Evolutionary conservation across 2,329 filamentous ascomycete genomes (phyloP), one percentile per base, ranked within the genome.

Genomic region (Dothideomycetidae sp.): DNA sequence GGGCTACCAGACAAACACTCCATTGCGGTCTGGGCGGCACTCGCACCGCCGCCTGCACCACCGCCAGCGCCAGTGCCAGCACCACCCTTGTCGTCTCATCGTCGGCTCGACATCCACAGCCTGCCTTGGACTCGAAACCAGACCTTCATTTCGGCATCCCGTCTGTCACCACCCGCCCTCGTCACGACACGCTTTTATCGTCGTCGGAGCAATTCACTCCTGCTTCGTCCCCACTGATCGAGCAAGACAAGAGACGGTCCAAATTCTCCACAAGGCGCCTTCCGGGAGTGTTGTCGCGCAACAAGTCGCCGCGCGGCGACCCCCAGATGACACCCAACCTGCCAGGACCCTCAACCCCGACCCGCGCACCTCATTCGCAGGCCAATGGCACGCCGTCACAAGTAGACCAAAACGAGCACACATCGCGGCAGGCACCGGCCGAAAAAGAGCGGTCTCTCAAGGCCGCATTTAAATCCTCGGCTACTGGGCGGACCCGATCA

Each of bases 401-500:
- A 31, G 12, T 23, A 31, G 23, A 31, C 29, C 18, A 29, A 10
- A 37, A 42, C 19, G 21, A 32, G 21, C 21, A 32, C 15, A 30
- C 38, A 17, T 38, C 33, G 33, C 41, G 29, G 18, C 36, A 29
- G 14, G 31, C n/a, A 5, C 28, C 36, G 17, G 36, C 31, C 11
- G 70, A 73, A 26, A 70, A 73, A 48, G 81, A 85, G 40, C 71
- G 76, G 47, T 68, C 75, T 3, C 75, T 78, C 49, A 71, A 73
- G 47, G 71, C 78, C 31, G 77, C 78, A 61, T 77, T 81, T 64
- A 59, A 57, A 44, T 73, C 78, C 18, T 66, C 68, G 15, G 18
- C 9, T 10, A 18, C 16, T 13, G 57, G 68, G 39, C 71, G 81
- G 44, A 83, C 81, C 47, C 75, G 78, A 48, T 85, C 81, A 3